These are phyloP conservation scores for Chernovozyma aurita DNA, from an alignment of 1,139 yeast species.

Conservation along the genomic window DNA sequence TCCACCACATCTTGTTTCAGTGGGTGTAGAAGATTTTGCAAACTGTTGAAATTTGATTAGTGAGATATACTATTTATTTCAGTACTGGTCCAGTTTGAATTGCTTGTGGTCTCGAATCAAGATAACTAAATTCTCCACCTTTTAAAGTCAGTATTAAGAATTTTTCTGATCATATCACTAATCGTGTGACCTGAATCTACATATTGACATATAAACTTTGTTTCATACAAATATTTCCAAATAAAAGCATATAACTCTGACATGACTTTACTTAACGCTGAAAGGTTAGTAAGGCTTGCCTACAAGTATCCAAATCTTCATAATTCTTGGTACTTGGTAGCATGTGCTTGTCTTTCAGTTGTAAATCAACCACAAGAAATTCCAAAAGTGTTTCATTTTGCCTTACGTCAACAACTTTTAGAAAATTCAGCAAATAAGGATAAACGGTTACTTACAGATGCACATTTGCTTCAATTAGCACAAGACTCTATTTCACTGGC, in stretches of 20 bases:
- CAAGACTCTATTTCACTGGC: constrained; percentile 39
- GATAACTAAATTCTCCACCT: not conserved
- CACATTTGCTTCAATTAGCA: constrained; percentile 29
- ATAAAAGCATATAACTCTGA: no score
- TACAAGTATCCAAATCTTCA: constrained; percentile 45
- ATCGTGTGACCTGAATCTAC: not conserved
- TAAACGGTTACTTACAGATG: constrained; percentile 26
- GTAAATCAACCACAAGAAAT: constrained; percentile 81
- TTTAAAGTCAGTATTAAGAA: not conserved
- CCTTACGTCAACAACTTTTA: constrained; percentile 50
- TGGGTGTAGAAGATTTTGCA: no score
- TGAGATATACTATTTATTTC: not conserved
- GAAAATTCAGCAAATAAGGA: constrained; percentile 21
- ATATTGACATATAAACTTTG: no score
- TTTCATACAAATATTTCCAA: no score
- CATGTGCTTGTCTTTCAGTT: constrained; percentile 78
- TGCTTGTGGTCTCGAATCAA: not conserved
- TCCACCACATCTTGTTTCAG: no score
- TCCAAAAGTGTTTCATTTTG: constrained; percentile 71
- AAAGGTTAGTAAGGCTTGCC: constrained; percentile 56
- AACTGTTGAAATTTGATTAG: not conserved
- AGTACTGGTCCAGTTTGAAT: not conserved
- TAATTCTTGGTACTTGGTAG: constrained; percentile 66
- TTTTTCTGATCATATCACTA: not conserved
- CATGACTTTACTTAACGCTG: constrained; percentile 27